phyloP scores from a whole-genome alignment of 441 rosid species.

The Gossypium gossypioides region DNA sequence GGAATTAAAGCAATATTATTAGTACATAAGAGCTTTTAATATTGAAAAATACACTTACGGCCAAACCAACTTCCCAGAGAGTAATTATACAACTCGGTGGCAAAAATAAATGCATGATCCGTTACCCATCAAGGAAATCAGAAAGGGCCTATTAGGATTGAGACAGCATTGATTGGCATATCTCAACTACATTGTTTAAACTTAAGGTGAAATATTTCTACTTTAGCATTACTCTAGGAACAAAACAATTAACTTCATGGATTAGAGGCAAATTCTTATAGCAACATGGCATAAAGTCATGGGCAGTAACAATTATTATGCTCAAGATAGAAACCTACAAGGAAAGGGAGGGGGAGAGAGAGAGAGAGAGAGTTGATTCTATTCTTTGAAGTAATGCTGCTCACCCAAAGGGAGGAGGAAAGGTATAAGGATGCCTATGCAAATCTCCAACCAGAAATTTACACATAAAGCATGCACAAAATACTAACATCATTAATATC shows the following conservation, averaged over 20 bases:
- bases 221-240: not conserved
- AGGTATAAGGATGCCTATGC: not conserved
- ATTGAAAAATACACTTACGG: not conserved
- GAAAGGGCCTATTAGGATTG: not conserved
- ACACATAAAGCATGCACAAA: not conserved
- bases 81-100: not conserved
- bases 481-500: not conserved
- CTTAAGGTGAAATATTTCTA: not conserved
- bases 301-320: not conserved
- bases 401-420: not conserved
- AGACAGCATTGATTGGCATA: not conserved
- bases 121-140: not conserved
- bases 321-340: not conserved
- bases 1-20: slow-evolving; percentile 20
- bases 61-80: not conserved
- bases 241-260: not conserved
- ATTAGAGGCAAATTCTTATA: not conserved
- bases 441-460: not conserved
- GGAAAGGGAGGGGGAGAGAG: not conserved
- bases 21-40: not conserved
- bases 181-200: not conserved
- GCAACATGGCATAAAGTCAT: not conserved
- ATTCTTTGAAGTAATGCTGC: not conserved
- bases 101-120: slow-evolving; percentile 2
- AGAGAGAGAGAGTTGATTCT: not conserved